Evolutionary conservation across 2,329 filamentous ascomycete species (phyloP).

Genomic region (Mollisia scopiformis): DNA sequence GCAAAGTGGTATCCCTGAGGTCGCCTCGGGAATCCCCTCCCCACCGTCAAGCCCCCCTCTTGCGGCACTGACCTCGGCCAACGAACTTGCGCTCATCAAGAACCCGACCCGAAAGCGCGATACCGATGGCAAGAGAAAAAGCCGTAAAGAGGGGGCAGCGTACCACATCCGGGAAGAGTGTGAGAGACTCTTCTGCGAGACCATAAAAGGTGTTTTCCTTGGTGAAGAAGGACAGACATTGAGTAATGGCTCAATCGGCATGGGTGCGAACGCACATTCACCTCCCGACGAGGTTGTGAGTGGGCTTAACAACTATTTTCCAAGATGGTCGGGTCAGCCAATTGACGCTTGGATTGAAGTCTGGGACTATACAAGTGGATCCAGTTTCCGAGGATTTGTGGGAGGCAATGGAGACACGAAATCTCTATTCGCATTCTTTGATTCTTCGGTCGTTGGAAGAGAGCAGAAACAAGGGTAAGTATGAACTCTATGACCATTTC

Average conservation of each 20-base stretch:
- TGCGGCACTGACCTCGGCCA: conserved; percentile 70
- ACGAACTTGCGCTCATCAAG: conserved; percentile 68
- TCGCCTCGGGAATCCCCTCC: conserved; percentile 78
- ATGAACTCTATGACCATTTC: conserved; percentile 27
- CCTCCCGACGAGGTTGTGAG: conserved; percentile 34
- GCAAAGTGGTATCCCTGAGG: conserved; percentile 96
- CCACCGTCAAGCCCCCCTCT: conserved; percentile 89
- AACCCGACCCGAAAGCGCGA: conserved; percentile 36
- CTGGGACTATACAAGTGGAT: conserved; percentile 77
- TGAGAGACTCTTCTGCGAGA: conserved; percentile 99
- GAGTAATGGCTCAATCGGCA: conserved; percentile 81
- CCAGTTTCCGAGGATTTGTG: conserved; percentile 85
- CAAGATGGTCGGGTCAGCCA: conserved; percentile 25
- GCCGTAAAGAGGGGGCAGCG: conserved; percentile 87
- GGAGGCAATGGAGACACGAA: conserved; percentile 70
- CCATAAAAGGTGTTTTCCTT: conserved; percentile 90
- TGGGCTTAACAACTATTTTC: conserved; percentile 31
- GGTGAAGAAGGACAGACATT: conserved; percentile 86
- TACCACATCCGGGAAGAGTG: conserved; percentile 98
- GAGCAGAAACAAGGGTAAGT: conserved; percentile 89
- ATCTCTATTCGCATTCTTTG: conserved; percentile 87
- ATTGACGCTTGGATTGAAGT: conserved; percentile 39
- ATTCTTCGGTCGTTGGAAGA: conserved; percentile 69
- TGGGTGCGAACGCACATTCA: conserved; percentile 69
- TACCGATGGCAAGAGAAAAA: conserved; percentile 38